Evolutionary conservation across 805 yeast species (phyloP), one percentile per base, ranked within the genome.

Genomic region (Candida wancherniae): DNA sequence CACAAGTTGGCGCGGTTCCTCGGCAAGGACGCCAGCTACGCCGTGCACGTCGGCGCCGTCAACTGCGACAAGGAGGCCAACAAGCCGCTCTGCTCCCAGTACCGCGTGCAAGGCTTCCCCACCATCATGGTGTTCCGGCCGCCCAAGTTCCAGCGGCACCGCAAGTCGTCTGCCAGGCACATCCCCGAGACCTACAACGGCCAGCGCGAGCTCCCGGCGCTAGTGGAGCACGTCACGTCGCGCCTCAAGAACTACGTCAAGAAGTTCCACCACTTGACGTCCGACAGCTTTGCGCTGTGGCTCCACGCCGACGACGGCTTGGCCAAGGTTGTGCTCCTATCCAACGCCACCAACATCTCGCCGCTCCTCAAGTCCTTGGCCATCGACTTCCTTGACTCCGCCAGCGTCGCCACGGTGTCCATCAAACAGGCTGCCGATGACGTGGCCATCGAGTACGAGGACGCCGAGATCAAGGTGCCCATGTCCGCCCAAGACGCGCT

Each of bases 111-210:
- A 44, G 94, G 95, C 0, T 90, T 72, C 57, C 98, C 98, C 6
- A 84, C 97, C 0, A 55, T 92, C 18, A 58, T 79, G 61, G 80
- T 81, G 4, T 88, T 82, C 59, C 71, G 90, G 47, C 95, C 97
- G 2, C 87, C 92, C 13, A 84, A 84, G 49, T 61, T 53, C 29
- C 51, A 47, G n/a, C 38, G 48, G 22, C 51, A 58, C 47, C 15
- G 40, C 41, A 10, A 26, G 19, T 36, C 36, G 20, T 33, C 31
- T 7, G 34, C 24, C 42, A 31, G 44, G 36, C 81, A 75, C 54
- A 73, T 73, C 0, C 60, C 67, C 3, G 90, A 80, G 44, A 47
- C 58, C 0, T 81, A 79, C 51, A 61, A 59, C 29, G 88, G 88
- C 3, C 78, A 73, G 44, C 67, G 94, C 44, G 63, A 67, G 10